Conservation (phyloP, 345 rosid species). For the Populus nigra region DNA sequence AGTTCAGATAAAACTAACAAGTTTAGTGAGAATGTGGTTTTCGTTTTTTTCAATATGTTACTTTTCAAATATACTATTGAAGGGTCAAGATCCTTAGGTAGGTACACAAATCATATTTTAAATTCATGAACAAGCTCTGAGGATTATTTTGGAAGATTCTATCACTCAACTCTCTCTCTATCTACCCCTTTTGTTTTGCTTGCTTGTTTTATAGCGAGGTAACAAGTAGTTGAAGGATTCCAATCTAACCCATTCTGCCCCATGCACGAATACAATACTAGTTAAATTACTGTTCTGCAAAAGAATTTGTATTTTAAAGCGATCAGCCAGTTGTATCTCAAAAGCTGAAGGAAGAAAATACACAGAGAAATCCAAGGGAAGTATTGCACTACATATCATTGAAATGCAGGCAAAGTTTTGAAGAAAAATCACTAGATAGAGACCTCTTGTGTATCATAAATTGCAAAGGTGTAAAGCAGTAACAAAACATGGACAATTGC, state of each 20-base stretch:
- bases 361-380: not conserved
- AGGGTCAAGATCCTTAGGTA: not conserved
- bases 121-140: not conserved
- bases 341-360: not conserved
- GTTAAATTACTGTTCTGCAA: not conserved
- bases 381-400: not conserved
- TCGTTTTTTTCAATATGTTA: not conserved
- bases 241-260: not conserved
- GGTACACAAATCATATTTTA: not conserved
- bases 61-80: constrained; percentile 25
- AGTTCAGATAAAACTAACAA: not conserved
- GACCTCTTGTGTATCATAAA: not conserved
- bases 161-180: not conserved
- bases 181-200: constrained; percentile 17
- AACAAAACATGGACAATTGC: not conserved
- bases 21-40: not conserved
- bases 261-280: not conserved
- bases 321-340: not conserved
- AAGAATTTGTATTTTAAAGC: not conserved
- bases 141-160: constrained; percentile 22
- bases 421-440: not conserved
- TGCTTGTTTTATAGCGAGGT: constrained; percentile 20
- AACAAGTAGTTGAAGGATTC: constrained; percentile 19
- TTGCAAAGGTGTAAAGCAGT: not conserved
- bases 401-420: not conserved